Conservation (phyloP, 495 filamentous ascomycete species). For the Rhypophila decipiens region DNA sequence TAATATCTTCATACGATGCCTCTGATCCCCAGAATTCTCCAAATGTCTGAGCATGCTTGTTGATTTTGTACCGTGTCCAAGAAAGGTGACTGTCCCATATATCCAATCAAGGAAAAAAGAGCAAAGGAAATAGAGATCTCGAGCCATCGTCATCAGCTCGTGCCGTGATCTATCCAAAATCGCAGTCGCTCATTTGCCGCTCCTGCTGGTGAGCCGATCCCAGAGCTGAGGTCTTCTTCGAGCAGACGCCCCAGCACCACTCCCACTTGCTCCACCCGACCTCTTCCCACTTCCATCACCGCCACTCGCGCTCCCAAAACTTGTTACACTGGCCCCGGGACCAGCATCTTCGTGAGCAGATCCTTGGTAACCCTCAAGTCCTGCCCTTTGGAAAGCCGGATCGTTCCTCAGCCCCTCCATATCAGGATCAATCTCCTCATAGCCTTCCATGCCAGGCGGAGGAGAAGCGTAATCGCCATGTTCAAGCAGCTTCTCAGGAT, state of each 20-base stretch:
- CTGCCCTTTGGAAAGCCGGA: conserved; percentile 18
- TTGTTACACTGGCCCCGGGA: background rate
- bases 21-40: no score
- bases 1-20: no score
- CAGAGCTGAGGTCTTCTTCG: conserved; percentile 14
- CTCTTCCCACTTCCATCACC: background rate
- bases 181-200: background rate
- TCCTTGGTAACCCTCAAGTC: background rate
- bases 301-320: background rate
- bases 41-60: no score
- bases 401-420: conserved; percentile 21
- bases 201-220: conserved; percentile 14
- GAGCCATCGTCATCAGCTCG: no score
- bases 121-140: no score
- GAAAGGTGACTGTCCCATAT: no score
- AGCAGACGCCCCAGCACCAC: background rate
- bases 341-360: background rate
- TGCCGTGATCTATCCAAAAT: background rate
- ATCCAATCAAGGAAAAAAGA: no score
- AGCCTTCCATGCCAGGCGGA: conserved; percentile 12
- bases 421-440: conserved; percentile 26
- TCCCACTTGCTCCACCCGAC: conserved; percentile 1
- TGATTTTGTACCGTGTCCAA: no score
- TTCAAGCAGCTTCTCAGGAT: conserved; percentile 1
- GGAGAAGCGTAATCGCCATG: background rate